A percentile compares a stretch with the other conserved stretches of the same genome.
Evolutionary conservation across 192 early-diverging fungal species (phyloP).

Genomic region (Obelidium mucronatum): DNA sequence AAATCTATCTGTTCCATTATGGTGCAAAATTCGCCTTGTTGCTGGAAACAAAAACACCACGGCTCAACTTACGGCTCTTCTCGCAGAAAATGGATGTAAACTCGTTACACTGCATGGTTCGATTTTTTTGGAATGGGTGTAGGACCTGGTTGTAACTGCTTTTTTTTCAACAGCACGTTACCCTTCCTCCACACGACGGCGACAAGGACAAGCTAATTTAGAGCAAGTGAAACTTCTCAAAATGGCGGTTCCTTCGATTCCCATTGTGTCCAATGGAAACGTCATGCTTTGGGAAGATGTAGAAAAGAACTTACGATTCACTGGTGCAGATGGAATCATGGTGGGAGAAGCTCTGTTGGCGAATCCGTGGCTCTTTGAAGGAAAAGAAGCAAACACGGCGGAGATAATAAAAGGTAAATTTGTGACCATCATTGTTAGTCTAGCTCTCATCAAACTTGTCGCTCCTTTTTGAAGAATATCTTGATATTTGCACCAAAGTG

Average conservation of each 20-base stretch:
- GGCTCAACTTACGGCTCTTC: neutral
- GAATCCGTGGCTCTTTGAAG: conserved; percentile 32
- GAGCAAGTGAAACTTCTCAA: conserved; percentile 1
- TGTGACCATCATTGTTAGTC: neutral
- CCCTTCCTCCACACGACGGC: neutral
- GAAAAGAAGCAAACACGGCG: conserved; percentile 3
- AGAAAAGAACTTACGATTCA: conserved; percentile 4
- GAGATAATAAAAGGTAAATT: conserved; percentile 13
- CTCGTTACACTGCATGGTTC: conserved; percentile 13
- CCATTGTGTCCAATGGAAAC: conserved; percentile 31
- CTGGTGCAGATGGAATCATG: conserved; percentile 32
- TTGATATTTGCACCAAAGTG: conserved; percentile 7
- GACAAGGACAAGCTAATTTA: conserved; percentile 19
- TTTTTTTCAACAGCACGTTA: neutral
- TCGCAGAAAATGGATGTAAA: conserved; percentile 10
- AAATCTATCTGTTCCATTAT: conserved; percentile 2
- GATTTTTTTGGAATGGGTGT: neutral
- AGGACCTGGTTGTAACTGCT: neutral
- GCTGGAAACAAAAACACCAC: neutral
- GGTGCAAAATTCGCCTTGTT: conserved; percentile 33
- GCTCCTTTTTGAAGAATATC: conserved; percentile 9
- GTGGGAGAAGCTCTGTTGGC: conserved; percentile 29
- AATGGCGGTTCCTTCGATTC: neutral
- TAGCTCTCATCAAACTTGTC: neutral
- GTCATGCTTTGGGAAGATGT: conserved; percentile 5